A percentile compares a stretch with the other conserved stretches of the same genome.
Evolutionary conservation across 2,329 filamentous ascomycete species (phyloP).

Genomic region (Sclerotiophoma versabilis): DNA sequence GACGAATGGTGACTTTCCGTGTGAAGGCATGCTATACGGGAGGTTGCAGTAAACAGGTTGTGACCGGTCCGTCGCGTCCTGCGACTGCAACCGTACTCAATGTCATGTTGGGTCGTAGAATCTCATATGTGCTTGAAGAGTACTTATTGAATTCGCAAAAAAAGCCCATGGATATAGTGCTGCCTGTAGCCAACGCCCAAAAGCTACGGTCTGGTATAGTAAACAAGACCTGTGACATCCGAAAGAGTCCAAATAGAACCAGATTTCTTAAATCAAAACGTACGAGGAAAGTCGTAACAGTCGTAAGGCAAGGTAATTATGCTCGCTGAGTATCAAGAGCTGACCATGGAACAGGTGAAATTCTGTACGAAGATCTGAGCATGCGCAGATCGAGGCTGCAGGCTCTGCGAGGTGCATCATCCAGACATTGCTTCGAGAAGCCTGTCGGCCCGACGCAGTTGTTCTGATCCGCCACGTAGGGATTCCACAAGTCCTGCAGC

Average conservation of each 20-base stretch:
- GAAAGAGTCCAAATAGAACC: constrained; percentile 3
- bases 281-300: constrained; percentile 12
- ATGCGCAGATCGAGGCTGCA: background rate
- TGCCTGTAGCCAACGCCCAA: constrained; percentile 25
- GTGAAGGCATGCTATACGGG: constrained; percentile 3
- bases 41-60: constrained; percentile 10
- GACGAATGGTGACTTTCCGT: constrained; percentile 1
- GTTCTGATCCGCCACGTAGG: background rate
- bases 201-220: constrained; percentile 23
- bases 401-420: background rate
- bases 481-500: background rate
- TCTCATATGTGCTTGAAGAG: background rate
- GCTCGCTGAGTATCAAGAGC: constrained; percentile 11
- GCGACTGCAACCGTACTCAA: background rate
- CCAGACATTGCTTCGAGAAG: background rate
- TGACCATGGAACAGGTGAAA: constrained; percentile 10
- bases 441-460: background rate
- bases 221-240: constrained; percentile 14
- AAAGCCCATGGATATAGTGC: constrained; percentile 30
- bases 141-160: constrained; percentile 11
- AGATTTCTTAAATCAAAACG: background rate
- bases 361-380: background rate
- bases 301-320: constrained; percentile 15
- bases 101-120: background rate
- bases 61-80: background rate